Conservation (phyloP, 371 early-diverging fungal species). For the Mucor mucedo region DNA sequence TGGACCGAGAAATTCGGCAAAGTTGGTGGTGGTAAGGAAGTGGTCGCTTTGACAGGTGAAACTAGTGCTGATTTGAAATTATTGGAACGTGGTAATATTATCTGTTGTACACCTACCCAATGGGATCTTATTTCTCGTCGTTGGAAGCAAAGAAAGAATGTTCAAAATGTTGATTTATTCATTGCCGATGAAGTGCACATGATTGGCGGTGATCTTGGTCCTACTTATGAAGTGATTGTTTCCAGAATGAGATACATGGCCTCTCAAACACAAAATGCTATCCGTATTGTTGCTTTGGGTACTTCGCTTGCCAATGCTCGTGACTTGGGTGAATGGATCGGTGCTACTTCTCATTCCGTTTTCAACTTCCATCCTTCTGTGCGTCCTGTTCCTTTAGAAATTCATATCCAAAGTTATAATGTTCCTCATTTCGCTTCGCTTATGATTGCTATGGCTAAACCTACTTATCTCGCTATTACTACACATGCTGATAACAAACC, state of each 20-base stretch:
- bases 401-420: constrained; percentile 91
- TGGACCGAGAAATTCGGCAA: constrained; percentile 80
- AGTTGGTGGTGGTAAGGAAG: constrained; percentile 74
- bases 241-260: constrained; percentile 94
- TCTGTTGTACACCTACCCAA: constrained; percentile 95
- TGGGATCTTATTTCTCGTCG: constrained; percentile 98
- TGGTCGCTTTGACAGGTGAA: constrained; percentile 95
- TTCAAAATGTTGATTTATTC: constrained; percentile 88
- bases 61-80: constrained; percentile 88
- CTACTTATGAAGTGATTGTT: constrained; percentile 90
- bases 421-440: constrained; percentile 91
- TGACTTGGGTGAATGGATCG: constrained; percentile 97
- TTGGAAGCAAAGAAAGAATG: constrained; percentile 92
- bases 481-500: constrained; percentile 69
- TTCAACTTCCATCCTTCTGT: constrained; percentile 96
- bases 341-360: constrained; percentile 67
- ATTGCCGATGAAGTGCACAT: constrained; percentile 98
- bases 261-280: constrained; percentile 77
- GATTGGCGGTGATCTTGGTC: constrained; percentile 86
- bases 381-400: constrained; percentile 91
- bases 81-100: constrained; percentile 86
- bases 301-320: constrained; percentile 93
- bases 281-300: constrained; percentile 91
- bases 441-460: constrained; percentile 94
- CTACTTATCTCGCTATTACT: constrained; percentile 83